Evolutionary conservation across 208 protist species (phyloP), one percentile per base, ranked within the genome.

Genomic region (Crithidia sp.): DNA sequence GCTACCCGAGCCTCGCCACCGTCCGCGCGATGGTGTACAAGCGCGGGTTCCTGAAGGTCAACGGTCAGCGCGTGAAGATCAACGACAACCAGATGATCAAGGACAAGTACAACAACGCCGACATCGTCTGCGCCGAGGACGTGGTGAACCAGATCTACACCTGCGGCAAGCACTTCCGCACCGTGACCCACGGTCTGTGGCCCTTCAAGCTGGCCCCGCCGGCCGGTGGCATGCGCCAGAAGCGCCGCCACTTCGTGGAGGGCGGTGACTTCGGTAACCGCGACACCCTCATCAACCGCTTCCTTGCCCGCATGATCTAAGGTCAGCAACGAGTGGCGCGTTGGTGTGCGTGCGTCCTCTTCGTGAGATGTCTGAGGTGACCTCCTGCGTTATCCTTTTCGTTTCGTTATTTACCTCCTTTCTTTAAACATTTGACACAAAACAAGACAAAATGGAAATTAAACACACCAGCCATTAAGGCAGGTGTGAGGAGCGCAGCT

Each of bases 111-210:
- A 92, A 99, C 85, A 88, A 94, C 78, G 78, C 95, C 56, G 93
- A 91, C 64, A 89, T 99, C 69, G 88, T 99, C 58, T 99, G 98
- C 82, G 90, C 98, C 52, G 99, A 99, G 92, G 99, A 99, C 76
- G 67, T 99, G 36, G 96, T 99, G 80, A 98, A 99, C 97, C 98
- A 99, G 94, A 99, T 99, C 89, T 97, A 95, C 97, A 99, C 99
- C 74, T 92, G 91, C 71, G 99, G 99, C 75, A 95, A 97, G 75
- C 63, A 99, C 89, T 99, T 99, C 97, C 98, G 97, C 81, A 80
- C 97, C 71, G 99, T 97, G 53, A 98, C 92, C 84, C 96, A 98
- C 74, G 99, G 99, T 84, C 67, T 99, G 53, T 99, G 98, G 98
- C 99, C 99, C 71, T 99, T 99, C 96, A 99, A 99, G 93, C 92